phyloP scores from a whole-genome alignment of 108 stramenopile genomes.

The Hondaea fermentalgiana region DNA sequence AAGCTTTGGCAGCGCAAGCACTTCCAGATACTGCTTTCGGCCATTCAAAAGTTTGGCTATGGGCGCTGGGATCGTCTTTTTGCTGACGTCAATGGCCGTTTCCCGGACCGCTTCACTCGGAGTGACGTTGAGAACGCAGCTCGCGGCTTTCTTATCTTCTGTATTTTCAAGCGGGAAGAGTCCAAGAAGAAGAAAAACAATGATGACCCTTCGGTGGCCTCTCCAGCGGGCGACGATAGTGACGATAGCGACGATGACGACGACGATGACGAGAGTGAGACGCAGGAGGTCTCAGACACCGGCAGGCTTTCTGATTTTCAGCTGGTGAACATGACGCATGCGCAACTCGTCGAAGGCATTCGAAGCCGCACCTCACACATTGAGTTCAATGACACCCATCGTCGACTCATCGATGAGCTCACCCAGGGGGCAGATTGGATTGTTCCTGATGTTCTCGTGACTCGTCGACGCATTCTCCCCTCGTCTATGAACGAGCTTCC shows the following conservation, averaged over 20 bases:
- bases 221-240: neutral
- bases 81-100: neutral
- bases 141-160: neutral
- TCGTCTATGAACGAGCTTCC: neutral
- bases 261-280: neutral
- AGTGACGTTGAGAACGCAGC: neutral
- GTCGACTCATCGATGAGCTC: neutral
- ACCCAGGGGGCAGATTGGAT: neutral
- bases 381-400: neutral
- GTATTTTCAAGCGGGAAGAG: neutral
- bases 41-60: neutral
- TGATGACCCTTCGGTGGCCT: neutral
- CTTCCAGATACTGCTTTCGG: neutral
- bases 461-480: neutral
- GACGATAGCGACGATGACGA: neutral
- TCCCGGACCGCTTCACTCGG: neutral
- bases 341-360: neutral
- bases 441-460: neutral
- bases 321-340: neutral
- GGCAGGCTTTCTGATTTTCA: neutral
- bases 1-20: neutral
- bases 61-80: neutral
- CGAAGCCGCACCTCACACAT: neutral
- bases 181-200: neutral
- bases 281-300: neutral